Percentiles rank a stretch among this genome's conserved stretches.
phyloP scores from a whole-genome alignment of 2,329 filamentous ascomycete species.

The Nemania serpens region DNA sequence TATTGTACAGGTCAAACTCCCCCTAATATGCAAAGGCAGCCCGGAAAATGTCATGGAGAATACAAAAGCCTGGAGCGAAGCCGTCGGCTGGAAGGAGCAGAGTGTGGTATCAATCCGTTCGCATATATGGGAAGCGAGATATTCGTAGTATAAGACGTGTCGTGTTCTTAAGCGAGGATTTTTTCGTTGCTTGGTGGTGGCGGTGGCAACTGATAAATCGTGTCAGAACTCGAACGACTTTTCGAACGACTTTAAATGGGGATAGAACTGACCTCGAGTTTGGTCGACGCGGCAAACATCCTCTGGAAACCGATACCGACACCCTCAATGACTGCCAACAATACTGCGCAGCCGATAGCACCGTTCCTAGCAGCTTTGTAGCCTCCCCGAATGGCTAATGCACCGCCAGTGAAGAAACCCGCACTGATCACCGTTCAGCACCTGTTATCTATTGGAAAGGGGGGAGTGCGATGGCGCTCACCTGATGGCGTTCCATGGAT shows the following conservation, averaged over 20 bases:
- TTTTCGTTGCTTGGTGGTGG: slow-evolving; percentile 42
- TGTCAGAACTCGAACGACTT: slow-evolving; percentile 22
- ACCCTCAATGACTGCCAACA: neutral
- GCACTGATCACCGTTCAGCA: slow-evolving; percentile 54
- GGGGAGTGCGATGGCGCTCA: slow-evolving; percentile 3
- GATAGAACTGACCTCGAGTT: slow-evolving; percentile 65
- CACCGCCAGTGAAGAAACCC: slow-evolving; percentile 78
- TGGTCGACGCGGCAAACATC: neutral
- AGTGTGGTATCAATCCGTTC: slow-evolving; percentile 32
- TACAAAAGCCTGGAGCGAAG: slow-evolving; percentile 34
- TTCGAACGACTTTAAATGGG: neutral
- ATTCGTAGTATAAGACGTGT: slow-evolving; percentile 20
- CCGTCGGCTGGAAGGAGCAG: slow-evolving; percentile 34
- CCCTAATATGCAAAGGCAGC: slow-evolving; percentile 33
- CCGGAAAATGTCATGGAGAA: slow-evolving; percentile 31
- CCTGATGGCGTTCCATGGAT: slow-evolving; percentile 94
- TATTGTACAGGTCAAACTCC: slow-evolving; percentile 37
- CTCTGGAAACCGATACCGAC: neutral
- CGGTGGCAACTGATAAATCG: slow-evolving; percentile 34
- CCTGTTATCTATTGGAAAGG: neutral
- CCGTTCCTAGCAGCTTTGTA: neutral
- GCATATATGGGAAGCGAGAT: slow-evolving; percentile 15
- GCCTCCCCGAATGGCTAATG: slow-evolving; percentile 68
- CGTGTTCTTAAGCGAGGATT: slow-evolving; percentile 38
- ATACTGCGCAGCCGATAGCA: neutral